Evolutionary conservation across 2,329 filamentous ascomycete species (phyloP).

Genomic region (Alternaria longipes): DNA sequence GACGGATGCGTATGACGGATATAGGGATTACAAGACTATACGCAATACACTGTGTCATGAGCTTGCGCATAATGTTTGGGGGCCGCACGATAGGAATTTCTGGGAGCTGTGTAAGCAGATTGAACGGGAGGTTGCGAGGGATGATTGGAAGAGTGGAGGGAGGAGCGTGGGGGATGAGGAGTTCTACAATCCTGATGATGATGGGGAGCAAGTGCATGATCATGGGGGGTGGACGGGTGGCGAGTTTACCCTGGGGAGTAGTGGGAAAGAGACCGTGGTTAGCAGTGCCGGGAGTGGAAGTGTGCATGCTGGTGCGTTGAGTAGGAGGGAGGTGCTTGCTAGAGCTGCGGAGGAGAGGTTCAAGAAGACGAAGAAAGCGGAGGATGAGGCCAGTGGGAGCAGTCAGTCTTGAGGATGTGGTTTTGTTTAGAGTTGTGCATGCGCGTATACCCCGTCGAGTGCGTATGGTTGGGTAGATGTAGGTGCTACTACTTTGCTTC

Average conservation of each 20-base stretch:
- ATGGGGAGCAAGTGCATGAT: constrained; percentile 40
- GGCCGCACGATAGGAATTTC: constrained; percentile 84
- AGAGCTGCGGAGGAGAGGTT: constrained; percentile 75
- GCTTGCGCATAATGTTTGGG: constrained; percentile 88
- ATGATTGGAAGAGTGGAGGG: constrained; percentile 80
- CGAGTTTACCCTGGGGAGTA: constrained; percentile 49
- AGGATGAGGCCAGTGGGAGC: constrained; percentile 44
- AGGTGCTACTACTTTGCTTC: neutral
- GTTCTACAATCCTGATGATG: constrained; percentile 40
- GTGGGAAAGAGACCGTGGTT: constrained; percentile 28
- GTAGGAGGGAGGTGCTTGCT: constrained; percentile 77
- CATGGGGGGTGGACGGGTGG: constrained; percentile 57
- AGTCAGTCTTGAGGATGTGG: constrained; percentile 9
- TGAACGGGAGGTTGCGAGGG: constrained; percentile 82
- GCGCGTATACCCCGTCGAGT: constrained; percentile 8
- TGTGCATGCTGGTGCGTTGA: constrained; percentile 60
- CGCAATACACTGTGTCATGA: constrained; percentile 94
- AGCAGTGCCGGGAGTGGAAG: constrained; percentile 37
- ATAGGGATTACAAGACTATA: constrained; percentile 90
- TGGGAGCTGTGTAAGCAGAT: constrained; percentile 90
- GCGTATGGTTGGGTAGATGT: neutral
- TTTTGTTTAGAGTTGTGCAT: neutral
- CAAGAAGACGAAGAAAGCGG: constrained; percentile 59
- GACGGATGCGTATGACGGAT: constrained; percentile 95
- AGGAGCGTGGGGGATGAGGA: constrained; percentile 46